Percentiles rank a stretch among this genome's conserved stretches.
phyloP scores from a whole-genome alignment of 768 basidiomycete genomes.

The Hebeloma cylindrosporum region DNA sequence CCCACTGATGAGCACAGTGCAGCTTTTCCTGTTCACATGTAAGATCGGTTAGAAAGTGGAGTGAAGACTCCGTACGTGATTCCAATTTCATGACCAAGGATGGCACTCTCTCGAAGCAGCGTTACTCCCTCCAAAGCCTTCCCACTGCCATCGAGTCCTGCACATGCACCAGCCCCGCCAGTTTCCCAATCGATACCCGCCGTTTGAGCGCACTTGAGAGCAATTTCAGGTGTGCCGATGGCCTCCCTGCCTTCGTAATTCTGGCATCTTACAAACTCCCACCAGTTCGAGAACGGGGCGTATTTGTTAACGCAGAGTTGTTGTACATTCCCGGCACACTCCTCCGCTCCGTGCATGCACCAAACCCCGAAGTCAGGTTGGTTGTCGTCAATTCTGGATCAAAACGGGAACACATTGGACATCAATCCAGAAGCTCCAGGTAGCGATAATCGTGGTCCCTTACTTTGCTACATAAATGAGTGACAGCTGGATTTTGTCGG shows the following conservation, averaged over 20 bases:
- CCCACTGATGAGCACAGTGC: slow-evolving; percentile 78
- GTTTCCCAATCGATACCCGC: slow-evolving; percentile 69
- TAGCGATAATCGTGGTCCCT: slow-evolving; percentile 26
- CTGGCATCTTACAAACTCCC: slow-evolving; percentile 81
- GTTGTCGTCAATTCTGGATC: slow-evolving; percentile 55
- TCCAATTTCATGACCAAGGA: slow-evolving; percentile 40
- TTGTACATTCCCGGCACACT: slow-evolving; percentile 89
- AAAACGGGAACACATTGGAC: background rate
- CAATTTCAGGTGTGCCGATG: slow-evolving; percentile 67
- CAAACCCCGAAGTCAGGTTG: slow-evolving; percentile 74
- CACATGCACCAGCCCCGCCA: slow-evolving; percentile 56
- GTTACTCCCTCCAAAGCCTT: slow-evolving; percentile 59
- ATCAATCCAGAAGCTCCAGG: background rate
- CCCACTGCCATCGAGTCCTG: slow-evolving; percentile 63
- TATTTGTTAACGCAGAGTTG: slow-evolving; percentile 79
- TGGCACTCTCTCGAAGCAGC: slow-evolving; percentile 64
- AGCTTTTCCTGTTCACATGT: slow-evolving; percentile 63
- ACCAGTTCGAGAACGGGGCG: slow-evolving; percentile 59
- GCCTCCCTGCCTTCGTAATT: slow-evolving; percentile 62
- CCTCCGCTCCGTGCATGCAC: slow-evolving; percentile 77
- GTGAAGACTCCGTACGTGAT: slow-evolving; percentile 49
- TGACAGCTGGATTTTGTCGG: slow-evolving; percentile 63
- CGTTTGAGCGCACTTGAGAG: slow-evolving; percentile 61
- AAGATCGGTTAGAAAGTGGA: background rate
- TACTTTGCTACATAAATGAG: slow-evolving; percentile 77